A percentile compares a stretch with the other conserved stretches of the same genome.
Conservation (phyloP, 1,139 yeast genomes). For the Debaryomyces nepalensis region DNA sequence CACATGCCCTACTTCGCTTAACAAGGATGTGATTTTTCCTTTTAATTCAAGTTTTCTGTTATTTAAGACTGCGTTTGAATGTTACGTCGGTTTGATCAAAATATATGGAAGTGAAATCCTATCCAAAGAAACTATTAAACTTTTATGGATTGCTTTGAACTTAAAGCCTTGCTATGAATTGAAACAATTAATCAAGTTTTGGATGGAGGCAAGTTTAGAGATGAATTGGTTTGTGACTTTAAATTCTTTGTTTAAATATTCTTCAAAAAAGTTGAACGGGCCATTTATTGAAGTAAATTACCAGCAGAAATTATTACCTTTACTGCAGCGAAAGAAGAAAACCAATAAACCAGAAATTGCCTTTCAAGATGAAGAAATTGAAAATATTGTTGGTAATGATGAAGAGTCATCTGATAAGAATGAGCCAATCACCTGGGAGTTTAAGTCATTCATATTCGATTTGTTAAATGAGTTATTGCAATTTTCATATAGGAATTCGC, state of each 20-base stretch:
- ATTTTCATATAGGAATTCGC: slow-evolving; percentile 44
- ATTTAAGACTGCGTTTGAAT: slow-evolving; percentile 42
- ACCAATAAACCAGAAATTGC: slow-evolving; percentile 36
- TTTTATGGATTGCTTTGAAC: slow-evolving; percentile 52
- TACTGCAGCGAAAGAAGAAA: slow-evolving; percentile 50
- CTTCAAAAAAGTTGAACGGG: slow-evolving; percentile 44
- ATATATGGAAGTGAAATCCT: slow-evolving; percentile 40
- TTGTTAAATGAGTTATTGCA: slow-evolving; percentile 57
- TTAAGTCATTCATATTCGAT: slow-evolving; percentile 63
- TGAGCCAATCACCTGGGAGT: slow-evolving; percentile 75
- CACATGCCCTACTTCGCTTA: slow-evolving; percentile 40
- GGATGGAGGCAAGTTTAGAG: slow-evolving; percentile 46
- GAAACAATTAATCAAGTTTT: slow-evolving; percentile 38
- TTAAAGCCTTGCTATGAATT: slow-evolving; percentile 44
- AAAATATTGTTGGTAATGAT: slow-evolving; percentile 44
- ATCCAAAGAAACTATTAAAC: slow-evolving; percentile 40
- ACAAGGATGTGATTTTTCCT: slow-evolving; percentile 43
- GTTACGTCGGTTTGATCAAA: slow-evolving; percentile 47
- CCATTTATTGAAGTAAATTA: slow-evolving; percentile 45
- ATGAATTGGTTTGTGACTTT: slow-evolving; percentile 48
- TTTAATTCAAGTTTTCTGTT: slow-evolving; percentile 43
- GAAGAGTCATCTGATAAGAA: slow-evolving; percentile 41
- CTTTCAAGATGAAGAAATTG: slow-evolving; percentile 52
- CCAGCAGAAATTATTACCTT: slow-evolving; percentile 48
- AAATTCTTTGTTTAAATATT: slow-evolving; percentile 41